phyloP scores from a whole-genome alignment of 2,329 filamentous ascomycete genomes.

The Aspergillus thermomutatus region DNA sequence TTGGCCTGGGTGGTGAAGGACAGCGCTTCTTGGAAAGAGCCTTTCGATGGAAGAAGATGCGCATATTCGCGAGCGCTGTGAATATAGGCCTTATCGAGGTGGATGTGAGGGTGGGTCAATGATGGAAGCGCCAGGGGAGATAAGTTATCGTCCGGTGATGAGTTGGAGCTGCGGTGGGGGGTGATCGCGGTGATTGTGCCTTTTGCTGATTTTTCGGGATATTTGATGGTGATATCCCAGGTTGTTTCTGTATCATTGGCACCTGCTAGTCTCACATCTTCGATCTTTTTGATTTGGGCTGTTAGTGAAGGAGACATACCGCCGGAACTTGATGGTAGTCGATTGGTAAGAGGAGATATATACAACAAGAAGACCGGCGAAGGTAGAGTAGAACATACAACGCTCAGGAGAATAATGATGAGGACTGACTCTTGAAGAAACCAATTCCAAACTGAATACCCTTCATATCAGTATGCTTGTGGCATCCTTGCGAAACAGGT shows the following conservation, averaged over 20 bases:
- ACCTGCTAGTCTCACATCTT: conserved; percentile 29
- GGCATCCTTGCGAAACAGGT: background rate
- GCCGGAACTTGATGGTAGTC: background rate
- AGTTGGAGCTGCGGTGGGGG: conserved; percentile 1
- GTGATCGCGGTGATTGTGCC: conserved; percentile 28
- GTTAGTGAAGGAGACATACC: conserved; percentile 13
- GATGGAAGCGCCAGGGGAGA: conserved; percentile 46
- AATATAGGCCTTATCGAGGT: conserved; percentile 57
- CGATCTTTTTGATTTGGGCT: conserved; percentile 14
- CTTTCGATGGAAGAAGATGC: conserved; percentile 56
- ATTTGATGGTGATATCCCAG: conserved; percentile 32
- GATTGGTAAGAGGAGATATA: background rate
- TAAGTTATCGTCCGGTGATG: conserved; percentile 5
- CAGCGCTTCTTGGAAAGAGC: conserved; percentile 66
- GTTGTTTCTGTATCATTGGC: conserved; percentile 19
- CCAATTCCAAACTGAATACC: background rate
- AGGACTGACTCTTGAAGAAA: background rate
- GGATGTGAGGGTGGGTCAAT: conserved; percentile 70
- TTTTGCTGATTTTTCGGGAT: conserved; percentile 5
- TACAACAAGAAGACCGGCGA: too few relatives aligned
- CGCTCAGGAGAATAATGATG: background rate
- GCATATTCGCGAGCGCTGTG: conserved; percentile 46
- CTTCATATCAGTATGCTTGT: background rate
- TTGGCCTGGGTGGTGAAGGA: conserved; percentile 59
- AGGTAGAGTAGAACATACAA: background rate